Percentiles rank a stretch among this genome's conserved stretches.
Conservation (phyloP, 2,329 filamentous ascomycete species). For the Hypoxylon sp. region DNA sequence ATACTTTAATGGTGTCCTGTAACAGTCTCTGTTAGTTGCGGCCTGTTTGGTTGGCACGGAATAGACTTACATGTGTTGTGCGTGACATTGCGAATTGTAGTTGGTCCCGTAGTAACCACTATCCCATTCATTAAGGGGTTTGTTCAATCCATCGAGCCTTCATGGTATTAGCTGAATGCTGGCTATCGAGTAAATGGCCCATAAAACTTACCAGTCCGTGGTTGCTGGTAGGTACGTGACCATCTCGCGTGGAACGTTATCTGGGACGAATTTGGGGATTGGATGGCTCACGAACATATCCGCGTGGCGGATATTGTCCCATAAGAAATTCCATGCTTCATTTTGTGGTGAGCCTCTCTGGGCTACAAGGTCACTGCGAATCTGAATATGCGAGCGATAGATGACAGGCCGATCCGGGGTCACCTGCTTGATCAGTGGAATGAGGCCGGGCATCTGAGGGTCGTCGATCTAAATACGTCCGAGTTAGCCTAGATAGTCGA, state of each 20-base stretch:
- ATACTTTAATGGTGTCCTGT: conserved; percentile 68
- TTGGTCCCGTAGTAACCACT: conserved; percentile 79
- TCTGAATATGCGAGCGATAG: conserved; percentile 87
- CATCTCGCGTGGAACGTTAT: conserved; percentile 73
- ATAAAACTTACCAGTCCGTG: conserved; percentile 76
- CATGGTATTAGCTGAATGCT: conserved; percentile 41
- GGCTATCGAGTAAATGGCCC: conserved; percentile 1
- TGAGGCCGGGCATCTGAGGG: conserved; percentile 85
- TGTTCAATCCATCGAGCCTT: conserved; percentile 84
- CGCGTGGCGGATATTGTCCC: conserved; percentile 77
- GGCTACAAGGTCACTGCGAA: conserved; percentile 79
- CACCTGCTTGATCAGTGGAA: conserved; percentile 78
- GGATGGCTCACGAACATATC: conserved; percentile 89
- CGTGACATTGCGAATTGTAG: conserved; percentile 75
- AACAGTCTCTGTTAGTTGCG: conserved; percentile 15
- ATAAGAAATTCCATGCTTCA: conserved; percentile 82
- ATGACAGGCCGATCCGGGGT: conserved; percentile 83
- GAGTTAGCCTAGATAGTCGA: conserved; percentile 14
- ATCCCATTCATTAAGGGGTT: conserved; percentile 78
- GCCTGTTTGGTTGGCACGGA: conserved; percentile 44
- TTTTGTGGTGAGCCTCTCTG: conserved; percentile 75
- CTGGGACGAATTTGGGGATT: conserved; percentile 80
- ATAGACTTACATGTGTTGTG: conserved; percentile 68
- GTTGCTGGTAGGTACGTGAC: conserved; percentile 84
- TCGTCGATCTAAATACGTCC: conserved; percentile 74